Conservation (phyloP, 768 basidiomycete genomes). For the Botryobasidium botryosum region DNA sequence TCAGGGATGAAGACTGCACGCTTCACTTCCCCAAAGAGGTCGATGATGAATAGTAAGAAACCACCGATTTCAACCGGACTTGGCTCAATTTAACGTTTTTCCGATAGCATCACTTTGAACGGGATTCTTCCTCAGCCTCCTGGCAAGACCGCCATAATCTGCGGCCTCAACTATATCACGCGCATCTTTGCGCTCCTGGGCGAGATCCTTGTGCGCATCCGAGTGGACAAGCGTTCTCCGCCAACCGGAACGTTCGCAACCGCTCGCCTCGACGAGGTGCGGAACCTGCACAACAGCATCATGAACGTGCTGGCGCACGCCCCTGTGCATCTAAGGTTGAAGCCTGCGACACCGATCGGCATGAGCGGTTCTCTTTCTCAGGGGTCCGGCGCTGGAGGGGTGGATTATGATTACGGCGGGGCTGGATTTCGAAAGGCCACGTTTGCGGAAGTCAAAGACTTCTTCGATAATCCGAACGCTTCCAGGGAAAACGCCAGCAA, state of each 20-base stretch:
- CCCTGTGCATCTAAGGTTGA: slow-evolving; percentile 59
- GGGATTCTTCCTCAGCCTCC: slow-evolving; percentile 77
- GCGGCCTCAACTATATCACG: slow-evolving; percentile 74
- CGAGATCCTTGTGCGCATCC: slow-evolving; percentile 73
- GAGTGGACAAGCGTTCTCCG: slow-evolving; percentile 73
- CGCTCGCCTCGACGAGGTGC: slow-evolving; percentile 69
- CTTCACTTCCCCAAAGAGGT: slow-evolving; percentile 76
- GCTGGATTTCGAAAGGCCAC: slow-evolving; percentile 67
- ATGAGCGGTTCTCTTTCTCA: not conserved
- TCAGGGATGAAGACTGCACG: slow-evolving; percentile 83
- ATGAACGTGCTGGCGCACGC: slow-evolving; percentile 55
- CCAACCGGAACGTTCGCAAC: slow-evolving; percentile 76
- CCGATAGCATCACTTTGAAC: slow-evolving; percentile 56
- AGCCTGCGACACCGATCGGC: no score
- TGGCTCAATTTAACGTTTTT: not conserved
- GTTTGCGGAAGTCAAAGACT: slow-evolving; percentile 75
- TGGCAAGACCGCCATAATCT: slow-evolving; percentile 68
- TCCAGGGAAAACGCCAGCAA: slow-evolving; percentile 73
- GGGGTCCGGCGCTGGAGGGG: not conserved
- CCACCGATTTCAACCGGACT: slow-evolving; percentile 1
- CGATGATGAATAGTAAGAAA: slow-evolving; percentile 73
- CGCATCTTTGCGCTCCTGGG: slow-evolving; percentile 74
- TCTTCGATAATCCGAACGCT: slow-evolving; percentile 83
- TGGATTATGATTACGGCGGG: slow-evolving; percentile 8
- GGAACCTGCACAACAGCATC: slow-evolving; percentile 61